Evolutionary conservation across 768 basidiomycete species (phyloP).

Genomic region (Candolleomyces aberdarensis): DNA sequence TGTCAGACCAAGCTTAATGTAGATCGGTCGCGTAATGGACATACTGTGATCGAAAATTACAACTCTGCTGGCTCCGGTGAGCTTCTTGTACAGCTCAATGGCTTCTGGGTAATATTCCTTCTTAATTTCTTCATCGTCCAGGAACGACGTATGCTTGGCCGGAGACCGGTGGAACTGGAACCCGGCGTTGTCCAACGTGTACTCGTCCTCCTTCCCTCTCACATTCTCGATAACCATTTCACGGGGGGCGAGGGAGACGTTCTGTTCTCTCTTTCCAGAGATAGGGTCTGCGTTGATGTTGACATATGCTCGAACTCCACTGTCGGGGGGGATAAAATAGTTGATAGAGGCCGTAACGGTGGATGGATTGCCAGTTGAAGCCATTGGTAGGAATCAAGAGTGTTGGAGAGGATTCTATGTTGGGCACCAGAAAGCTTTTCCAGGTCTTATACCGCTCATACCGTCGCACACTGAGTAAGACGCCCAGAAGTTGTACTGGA

Average conservation of each 20-base stretch:
- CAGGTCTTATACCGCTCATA: too few relatives aligned
- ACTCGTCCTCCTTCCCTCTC: slow-evolving; percentile 44
- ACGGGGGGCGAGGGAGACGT: slow-evolving; percentile 14
- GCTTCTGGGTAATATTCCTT: slow-evolving; percentile 58
- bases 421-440: too few relatives aligned
- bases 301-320: slow-evolving; percentile 23
- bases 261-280: slow-evolving; percentile 19
- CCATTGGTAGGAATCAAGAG: not conserved
- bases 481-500: too few relatives aligned
- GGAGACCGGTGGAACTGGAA: slow-evolving; percentile 40
- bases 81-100: slow-evolving; percentile 48
- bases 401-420: not conserved
- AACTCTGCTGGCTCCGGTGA: slow-evolving; percentile 55
- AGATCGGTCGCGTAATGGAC: slow-evolving; percentile 13
- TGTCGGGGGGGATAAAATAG: slow-evolving; percentile 18
- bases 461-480: too few relatives aligned
- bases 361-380: not conserved
- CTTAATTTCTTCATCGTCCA: slow-evolving; percentile 35
- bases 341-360: slow-evolving; percentile 4
- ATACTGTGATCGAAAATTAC: slow-evolving; percentile 64
- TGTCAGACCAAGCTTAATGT: not conserved
- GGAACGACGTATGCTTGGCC: slow-evolving; percentile 43
- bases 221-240: slow-evolving; percentile 48
- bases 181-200: slow-evolving; percentile 46
- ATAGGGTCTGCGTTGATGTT: slow-evolving; percentile 20